Evolutionary conservation across 371 early-diverging fungal species (phyloP), one percentile per base, ranked within the genome.

Genomic region (Haplosporangium sp.): DNA sequence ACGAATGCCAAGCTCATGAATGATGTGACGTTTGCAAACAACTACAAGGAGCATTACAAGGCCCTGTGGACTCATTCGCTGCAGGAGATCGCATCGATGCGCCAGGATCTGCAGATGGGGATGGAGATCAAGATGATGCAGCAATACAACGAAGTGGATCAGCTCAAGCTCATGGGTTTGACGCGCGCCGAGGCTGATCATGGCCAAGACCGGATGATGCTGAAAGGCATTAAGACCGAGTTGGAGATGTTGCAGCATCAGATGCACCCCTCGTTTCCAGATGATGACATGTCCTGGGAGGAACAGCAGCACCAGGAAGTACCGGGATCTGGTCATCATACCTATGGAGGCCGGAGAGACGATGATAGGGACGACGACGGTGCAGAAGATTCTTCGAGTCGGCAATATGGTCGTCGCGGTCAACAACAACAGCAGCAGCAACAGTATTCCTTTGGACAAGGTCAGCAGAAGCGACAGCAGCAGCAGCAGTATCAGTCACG

Each of bases 121-220:
- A 77, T 77, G 77, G 77, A 77, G 57, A 70, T 77, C 72, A 77
- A 77, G 77, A 77, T 77, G 77, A 77, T 77, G 77, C 71, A 77
- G 43, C 67, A 70, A 52, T 71, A 64, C 42, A 77, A 71, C 51
- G 77, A 77, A 48, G 77, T 71, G 5, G 77, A 77, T 46, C 77
- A 77, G 61, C 55, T 77, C 50, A 70, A 71, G 53, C 48, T 77
- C n/a, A 71, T 77, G 72, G 68, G 68, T 16, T 64, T 77, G 72
- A 75, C 75, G 13, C 69, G 75, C 2, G 47, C 75, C 12, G 71
- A 77, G 48, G 72, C 77, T 2, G 68, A 70, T n/a, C 72, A 71
- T 52, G 77, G 77, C 18, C 71, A 77, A 38, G 77, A 71, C 21
- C 64, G 68, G 52, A 71, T 67, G 8, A 67, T 77, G 9, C 61